Conservation (phyloP, 768 basidiomycete species). For the Tricholoma matsutake region DNA sequence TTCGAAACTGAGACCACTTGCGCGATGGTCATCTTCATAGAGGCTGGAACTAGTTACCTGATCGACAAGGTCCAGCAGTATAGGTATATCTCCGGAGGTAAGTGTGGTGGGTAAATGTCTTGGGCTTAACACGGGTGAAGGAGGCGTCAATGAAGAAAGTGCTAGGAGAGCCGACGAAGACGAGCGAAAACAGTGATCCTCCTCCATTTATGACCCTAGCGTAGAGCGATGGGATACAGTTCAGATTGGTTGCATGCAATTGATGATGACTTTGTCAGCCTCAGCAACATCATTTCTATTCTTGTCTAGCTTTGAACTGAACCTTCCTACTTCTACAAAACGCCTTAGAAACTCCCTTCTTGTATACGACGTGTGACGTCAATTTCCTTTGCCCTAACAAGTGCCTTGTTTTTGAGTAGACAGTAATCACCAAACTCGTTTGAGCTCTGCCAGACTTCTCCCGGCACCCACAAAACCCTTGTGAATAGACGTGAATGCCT, state of each 20-base stretch:
- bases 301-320: not conserved
- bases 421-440: slow-evolving; percentile 93
- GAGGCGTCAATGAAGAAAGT: slow-evolving; percentile 36
- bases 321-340: not conserved
- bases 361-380: slow-evolving; percentile 17
- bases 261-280: too few species aligned
- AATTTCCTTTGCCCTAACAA: slow-evolving; percentile 34
- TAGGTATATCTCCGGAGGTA: slow-evolving; percentile 51
- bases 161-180: slow-evolving; percentile 41
- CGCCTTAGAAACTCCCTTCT: not conserved
- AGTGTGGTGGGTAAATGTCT: slow-evolving; percentile 31
- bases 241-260: too few species aligned
- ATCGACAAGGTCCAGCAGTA: slow-evolving; percentile 35
- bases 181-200: slow-evolving; percentile 26
- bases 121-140: slow-evolving; percentile 46
- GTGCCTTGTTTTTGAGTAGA: slow-evolving; percentile 63
- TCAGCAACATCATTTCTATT: too few species aligned
- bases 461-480: slow-evolving; percentile 80
- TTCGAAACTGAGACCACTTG: not conserved
- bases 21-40: not conserved
- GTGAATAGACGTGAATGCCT: slow-evolving; percentile 68
- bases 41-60: slow-evolving; percentile 7
- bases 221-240: too few species aligned
- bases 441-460: slow-evolving; percentile 56
- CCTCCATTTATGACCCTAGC: not conserved